phyloP scores from a whole-genome alignment of 2,329 filamentous ascomycete species.

The Clonostachys byssicola region DNA sequence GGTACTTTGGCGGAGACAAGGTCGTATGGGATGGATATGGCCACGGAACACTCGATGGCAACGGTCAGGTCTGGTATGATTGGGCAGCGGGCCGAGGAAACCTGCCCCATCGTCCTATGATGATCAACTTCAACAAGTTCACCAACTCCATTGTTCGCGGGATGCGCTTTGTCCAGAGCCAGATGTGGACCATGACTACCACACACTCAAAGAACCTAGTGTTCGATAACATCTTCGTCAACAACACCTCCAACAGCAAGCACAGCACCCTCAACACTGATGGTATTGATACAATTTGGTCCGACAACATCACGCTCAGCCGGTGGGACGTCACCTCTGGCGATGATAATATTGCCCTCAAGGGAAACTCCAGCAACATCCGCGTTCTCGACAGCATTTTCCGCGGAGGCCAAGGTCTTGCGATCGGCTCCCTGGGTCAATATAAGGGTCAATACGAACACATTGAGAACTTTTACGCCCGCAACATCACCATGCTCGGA shows the following conservation, averaged over 20 bases:
- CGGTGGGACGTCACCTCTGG: constrained; percentile 46
- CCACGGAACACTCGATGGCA: constrained; percentile 51
- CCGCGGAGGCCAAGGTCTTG: constrained; percentile 45
- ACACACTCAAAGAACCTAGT: constrained; percentile 39
- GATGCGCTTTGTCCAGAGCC: constrained; percentile 47
- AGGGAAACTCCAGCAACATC: constrained; percentile 53
- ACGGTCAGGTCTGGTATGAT: constrained; percentile 57
- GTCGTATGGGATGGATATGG: constrained; percentile 44
- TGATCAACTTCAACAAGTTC: constrained; percentile 36
- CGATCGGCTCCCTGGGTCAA: constrained; percentile 54
- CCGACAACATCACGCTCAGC: constrained; percentile 44
- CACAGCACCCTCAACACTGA: constrained; percentile 32
- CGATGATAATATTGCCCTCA: constrained; percentile 49
- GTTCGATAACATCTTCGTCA: constrained; percentile 47
- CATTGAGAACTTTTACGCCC: constrained; percentile 41
- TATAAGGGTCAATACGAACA: constrained; percentile 41
- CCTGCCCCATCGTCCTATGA: constrained; percentile 44
- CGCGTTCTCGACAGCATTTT: constrained; percentile 42
- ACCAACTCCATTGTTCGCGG: constrained; percentile 42
- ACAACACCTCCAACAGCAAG: constrained; percentile 33
- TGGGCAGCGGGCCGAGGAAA: constrained; percentile 38
- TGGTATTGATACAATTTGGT: constrained; percentile 46
- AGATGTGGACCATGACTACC: constrained; percentile 58
- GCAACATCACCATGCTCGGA: constrained; percentile 39
- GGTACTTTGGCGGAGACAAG: constrained; percentile 48